These are phyloP conservation scores for Aspergillus spinulosporus DNA, from an alignment of 2,329 filamentous ascomycete genomes.

Conservation along the genomic window DNA sequence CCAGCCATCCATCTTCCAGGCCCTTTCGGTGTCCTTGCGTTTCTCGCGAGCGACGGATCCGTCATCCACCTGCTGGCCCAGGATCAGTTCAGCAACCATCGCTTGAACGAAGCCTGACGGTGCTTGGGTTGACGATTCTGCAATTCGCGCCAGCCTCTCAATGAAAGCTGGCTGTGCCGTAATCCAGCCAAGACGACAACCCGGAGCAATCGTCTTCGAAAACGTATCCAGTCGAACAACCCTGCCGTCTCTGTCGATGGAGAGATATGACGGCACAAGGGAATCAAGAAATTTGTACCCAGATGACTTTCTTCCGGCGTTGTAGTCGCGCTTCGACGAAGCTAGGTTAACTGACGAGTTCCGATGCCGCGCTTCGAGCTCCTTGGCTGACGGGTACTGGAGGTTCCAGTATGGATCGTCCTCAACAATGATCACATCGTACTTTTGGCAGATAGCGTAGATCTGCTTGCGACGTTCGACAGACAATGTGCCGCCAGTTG, in stretches of 20 bases:
- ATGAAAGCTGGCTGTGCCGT: conserved; percentile 78
- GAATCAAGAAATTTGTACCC: conserved; percentile 81
- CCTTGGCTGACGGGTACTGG: conserved; percentile 74
- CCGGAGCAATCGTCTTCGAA: conserved; percentile 88
- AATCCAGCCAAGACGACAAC: conserved; percentile 87
- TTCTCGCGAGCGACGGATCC: conserved; percentile 39
- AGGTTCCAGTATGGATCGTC: conserved; percentile 97
- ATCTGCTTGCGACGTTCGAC: conserved; percentile 73
- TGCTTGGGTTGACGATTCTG: conserved; percentile 76
- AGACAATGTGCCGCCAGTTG: conserved; percentile 74
- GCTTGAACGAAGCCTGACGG: conserved; percentile 88
- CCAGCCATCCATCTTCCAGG: conserved; percentile 84
- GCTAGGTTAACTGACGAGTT: conserved; percentile 31
- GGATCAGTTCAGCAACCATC: conserved; percentile 62
- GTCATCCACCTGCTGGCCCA: conserved; percentile 65
- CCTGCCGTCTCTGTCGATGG: conserved; percentile 78
- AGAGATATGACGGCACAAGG: conserved; percentile 78
- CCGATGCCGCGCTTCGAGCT: conserved; percentile 37
- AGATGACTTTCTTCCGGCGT: conserved; percentile 52
- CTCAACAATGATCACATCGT: conserved; percentile 87
- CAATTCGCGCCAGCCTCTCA: conserved; percentile 71
- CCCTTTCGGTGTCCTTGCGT: conserved; percentile 50
- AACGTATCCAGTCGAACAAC: conserved; percentile 91
- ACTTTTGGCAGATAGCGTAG: conserved; percentile 76
- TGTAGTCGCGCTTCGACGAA: conserved; percentile 42